These are phyloP conservation scores for Priceomyces fermenticarens DNA, from an alignment of 805 yeast genomes.

Conservation along the genomic window DNA sequence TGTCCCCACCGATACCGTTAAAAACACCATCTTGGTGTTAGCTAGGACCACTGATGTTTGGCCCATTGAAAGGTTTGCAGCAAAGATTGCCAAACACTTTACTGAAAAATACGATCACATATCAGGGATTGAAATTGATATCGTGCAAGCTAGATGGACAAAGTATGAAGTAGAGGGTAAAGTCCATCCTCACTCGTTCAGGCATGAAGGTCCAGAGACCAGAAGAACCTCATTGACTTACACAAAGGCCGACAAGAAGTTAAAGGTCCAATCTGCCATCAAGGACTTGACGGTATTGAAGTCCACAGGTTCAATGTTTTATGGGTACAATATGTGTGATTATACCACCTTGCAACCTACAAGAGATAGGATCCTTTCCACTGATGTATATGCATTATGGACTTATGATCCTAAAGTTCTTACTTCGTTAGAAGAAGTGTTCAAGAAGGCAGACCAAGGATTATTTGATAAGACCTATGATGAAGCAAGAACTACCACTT, in stretches of 20 bases:
- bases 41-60: constrained; percentile 82
- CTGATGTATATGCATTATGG: constrained; percentile 79
- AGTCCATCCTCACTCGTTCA: constrained; percentile 78
- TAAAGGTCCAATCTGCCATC: constrained; percentile 61
- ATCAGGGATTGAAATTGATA: constrained; percentile 62
- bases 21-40: constrained; percentile 79
- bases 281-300: constrained; percentile 82
- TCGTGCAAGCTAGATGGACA: constrained; percentile 77
- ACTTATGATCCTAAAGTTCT: constrained; percentile 52
- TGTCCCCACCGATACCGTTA: constrained; percentile 92
- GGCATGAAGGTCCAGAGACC: constrained; percentile 80
- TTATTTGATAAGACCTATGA: constrained; percentile 63
- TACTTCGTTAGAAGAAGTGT: constrained; percentile 48
- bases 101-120: constrained; percentile 74
- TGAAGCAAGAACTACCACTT: constrained; percentile 64
- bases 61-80: constrained; percentile 90
- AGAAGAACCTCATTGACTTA: constrained; percentile 57
- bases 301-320: constrained; percentile 90
- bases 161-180: constrained; percentile 73
- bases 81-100: constrained; percentile 79
- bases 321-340: constrained; percentile 82
- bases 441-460: constrained; percentile 53
- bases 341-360: constrained; percentile 86
- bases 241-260: constrained; percentile 49
- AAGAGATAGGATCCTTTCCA: constrained; percentile 79